A percentile compares a stretch with the other conserved stretches of the same genome.
These are phyloP conservation scores for Euphorbia celastroides DNA, from an alignment of 441 rosid species.

Conservation along the genomic window DNA sequence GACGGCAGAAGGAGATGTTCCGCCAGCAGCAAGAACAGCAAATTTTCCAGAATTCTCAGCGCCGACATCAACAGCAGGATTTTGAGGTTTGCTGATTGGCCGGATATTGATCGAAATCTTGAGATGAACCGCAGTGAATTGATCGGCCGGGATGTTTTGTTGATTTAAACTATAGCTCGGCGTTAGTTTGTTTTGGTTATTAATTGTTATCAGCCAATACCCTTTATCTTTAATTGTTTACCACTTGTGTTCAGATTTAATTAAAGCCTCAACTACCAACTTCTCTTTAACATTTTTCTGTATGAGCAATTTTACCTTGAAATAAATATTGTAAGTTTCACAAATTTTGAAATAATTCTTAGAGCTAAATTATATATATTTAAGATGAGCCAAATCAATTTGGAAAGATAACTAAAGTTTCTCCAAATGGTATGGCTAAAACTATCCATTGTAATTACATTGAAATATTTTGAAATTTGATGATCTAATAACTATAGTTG, in stretches of 20 bases:
- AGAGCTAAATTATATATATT: background rate
- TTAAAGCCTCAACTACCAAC: slow-evolving; percentile 20
- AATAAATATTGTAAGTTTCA: background rate
- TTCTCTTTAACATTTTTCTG: background rate
- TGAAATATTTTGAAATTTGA: background rate
- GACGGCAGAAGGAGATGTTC: slow-evolving; percentile 67
- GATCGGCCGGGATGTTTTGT: background rate
- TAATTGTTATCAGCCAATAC: background rate
- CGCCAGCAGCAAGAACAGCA: slow-evolving; percentile 24
- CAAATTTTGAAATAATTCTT: background rate
- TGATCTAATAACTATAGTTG: too few species aligned
- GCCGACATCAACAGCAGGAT: slow-evolving; percentile 10
- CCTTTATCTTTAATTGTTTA: slow-evolving; percentile 1
- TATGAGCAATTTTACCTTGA: background rate
- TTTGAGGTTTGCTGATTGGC: slow-evolving; percentile 39
- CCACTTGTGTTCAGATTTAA: background rate
- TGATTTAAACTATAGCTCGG: background rate
- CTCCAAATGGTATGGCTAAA: too few species aligned
- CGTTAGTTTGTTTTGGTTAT: background rate
- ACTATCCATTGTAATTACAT: background rate
- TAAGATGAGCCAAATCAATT: too few species aligned
- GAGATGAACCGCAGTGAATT: background rate
- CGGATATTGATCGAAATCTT: background rate
- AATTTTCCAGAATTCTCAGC: slow-evolving; percentile 24
- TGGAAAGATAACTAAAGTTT: too few species aligned